Evolutionary conservation across 768 basidiomycete species (phyloP).

Genomic region (Tylopilus plumbeoviolaceoides): DNA sequence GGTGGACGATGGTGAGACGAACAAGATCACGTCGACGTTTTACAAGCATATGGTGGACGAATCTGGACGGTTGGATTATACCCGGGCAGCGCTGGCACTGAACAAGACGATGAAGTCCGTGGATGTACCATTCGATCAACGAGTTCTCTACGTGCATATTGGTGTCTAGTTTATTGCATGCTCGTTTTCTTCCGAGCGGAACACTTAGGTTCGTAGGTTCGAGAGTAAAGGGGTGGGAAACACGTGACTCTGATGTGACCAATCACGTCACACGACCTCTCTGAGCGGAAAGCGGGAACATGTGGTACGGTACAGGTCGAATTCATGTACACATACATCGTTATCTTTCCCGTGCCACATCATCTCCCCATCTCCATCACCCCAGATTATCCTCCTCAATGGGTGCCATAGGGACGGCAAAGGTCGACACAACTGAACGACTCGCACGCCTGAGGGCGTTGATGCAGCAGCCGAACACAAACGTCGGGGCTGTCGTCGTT

Average conservation of each 20-base stretch:
- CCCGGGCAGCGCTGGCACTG: too few species aligned
- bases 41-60: too few species aligned
- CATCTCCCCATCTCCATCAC: conserved; percentile 1
- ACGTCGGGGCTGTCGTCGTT: conserved; percentile 73
- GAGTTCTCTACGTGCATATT: too few species aligned
- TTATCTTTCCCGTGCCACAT: conserved; percentile 19
- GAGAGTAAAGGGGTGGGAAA: too few species aligned
- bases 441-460: conserved; percentile 62
- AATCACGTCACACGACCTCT: conserved; percentile 10
- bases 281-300: conserved; percentile 24
- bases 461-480: conserved; percentile 53
- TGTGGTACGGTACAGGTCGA: conserved; percentile 24
- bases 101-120: too few species aligned
- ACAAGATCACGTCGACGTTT: too few species aligned
- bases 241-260: neutral
- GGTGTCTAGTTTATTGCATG: too few species aligned
- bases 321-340: conserved; percentile 17
- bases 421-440: conserved; percentile 59
- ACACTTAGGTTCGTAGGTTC: too few species aligned
- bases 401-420: conserved; percentile 36
- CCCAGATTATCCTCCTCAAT: conserved; percentile 26
- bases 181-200: too few species aligned
- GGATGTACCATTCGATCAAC: too few species aligned
- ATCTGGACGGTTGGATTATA: too few species aligned
- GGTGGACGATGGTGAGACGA: too few species aligned